Evolutionary conservation across 2,329 filamentous ascomycete species (phyloP).

Genomic region (Emmonsia crescens): DNA sequence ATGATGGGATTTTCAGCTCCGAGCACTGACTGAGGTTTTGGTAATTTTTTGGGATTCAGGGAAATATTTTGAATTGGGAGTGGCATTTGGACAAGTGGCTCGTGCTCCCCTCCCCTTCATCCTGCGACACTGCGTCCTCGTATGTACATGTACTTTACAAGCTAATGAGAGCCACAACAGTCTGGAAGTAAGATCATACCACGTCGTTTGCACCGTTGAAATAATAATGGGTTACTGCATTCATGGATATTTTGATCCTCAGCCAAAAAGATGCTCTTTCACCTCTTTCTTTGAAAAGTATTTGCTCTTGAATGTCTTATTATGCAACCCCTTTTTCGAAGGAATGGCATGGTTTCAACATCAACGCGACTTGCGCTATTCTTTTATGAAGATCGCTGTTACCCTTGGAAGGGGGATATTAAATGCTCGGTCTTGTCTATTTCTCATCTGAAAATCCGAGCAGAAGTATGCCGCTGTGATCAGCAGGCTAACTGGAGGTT

Average conservation of each 20-base stretch:
- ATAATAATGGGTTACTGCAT: neutral
- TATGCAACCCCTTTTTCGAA: neutral
- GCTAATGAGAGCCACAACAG: neutral
- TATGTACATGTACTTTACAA: no score
- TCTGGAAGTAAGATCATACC: neutral
- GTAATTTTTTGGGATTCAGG: neutral
- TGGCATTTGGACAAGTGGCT: no score
- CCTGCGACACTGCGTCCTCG: no score
- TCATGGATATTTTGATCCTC: neutral
- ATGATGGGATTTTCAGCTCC: neutral
- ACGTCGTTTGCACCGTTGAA: neutral
- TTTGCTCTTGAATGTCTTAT: neutral
- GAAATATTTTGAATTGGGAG: neutral
- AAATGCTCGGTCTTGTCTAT: no score
- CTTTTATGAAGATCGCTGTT: neutral
- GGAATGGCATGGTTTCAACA: neutral
- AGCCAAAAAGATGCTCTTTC: neutral
- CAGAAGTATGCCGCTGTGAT: no score
- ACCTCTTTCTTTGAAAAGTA: neutral
- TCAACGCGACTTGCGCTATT: neutral
- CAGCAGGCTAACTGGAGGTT: no score
- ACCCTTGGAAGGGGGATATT: neutral
- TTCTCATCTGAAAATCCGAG: no score
- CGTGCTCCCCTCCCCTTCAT: no score
- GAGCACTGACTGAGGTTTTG: neutral